These are phyloP conservation scores for Plasmodium vivax DNA, from an alignment of 169 alveolate species.

Conservation along the genomic window DNA sequence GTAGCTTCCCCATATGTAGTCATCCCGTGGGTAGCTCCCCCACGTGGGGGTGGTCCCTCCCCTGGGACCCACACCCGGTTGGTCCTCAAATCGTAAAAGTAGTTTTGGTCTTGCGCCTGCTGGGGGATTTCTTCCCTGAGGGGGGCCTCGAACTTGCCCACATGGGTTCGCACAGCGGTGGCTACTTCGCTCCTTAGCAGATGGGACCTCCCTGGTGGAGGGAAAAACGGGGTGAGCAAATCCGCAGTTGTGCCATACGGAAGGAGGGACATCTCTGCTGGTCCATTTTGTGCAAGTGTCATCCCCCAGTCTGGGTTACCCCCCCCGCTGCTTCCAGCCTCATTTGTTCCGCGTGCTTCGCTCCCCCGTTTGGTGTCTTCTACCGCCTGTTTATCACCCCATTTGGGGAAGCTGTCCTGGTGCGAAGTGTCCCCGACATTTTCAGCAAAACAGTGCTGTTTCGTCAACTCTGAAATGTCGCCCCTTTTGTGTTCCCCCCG, in stretches of 20 bases:
- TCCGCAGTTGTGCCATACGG: background rate
- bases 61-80: background rate
- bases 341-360: background rate
- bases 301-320: background rate
- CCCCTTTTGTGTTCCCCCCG: background rate
- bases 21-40: background rate
- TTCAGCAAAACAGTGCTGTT: background rate
- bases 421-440: background rate
- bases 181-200: background rate
- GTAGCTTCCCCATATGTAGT: background rate
- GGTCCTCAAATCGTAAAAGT: constrained; percentile 19
- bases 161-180: background rate
- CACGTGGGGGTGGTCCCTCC: background rate
- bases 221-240: background rate
- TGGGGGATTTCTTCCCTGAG: background rate
- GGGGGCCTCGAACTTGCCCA: background rate
- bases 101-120: background rate
- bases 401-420: background rate
- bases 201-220: background rate
- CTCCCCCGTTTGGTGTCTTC: background rate
- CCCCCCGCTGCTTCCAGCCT: background rate
- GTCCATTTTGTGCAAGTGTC: background rate
- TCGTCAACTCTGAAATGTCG: background rate
- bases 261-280: background rate
- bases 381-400: background rate